Evolutionary conservation across 371 early-diverging fungal genomes (phyloP), one percentile per base, ranked within the genome.

Genomic region (Rhizopus sp.): DNA sequence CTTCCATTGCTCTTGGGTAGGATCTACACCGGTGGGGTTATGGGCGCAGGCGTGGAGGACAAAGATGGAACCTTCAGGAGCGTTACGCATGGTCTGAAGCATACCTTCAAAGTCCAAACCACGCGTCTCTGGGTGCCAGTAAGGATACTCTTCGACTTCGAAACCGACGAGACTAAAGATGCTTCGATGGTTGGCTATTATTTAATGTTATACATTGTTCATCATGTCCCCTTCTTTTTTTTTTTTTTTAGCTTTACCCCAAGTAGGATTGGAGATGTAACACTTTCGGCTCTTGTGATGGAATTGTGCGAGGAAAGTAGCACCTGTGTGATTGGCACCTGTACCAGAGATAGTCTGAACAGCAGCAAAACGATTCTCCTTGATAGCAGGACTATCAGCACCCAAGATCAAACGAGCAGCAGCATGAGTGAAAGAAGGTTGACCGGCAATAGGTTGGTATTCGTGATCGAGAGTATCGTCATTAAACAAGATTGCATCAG

Each of bases 21-120:
- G 95, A 73, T 98, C 98, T 42, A 95, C 93, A 63, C 97, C 98
- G 0, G 97, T 96, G 23, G 98, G 98, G 79, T 98, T 98, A 79
- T 95, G 96, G 12, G 94, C 96, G 66, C 96, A 96, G 13, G 94
- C 92, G 80, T 96, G 96, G 33, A 96, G 70, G 32, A 94, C 69
- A 58, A 95, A 70, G 57, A 94, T 89, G 29, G 92, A 90, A 23
- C 88, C 86, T 29, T 75, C 65, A 17, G 90, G 90, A 16, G 96
- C 96, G 6, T 61, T 65, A 59, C 87, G 68, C 66, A 94, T 73
- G 33, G 80, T 64, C 29, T 77, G 67, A 17, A 94, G 70, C 82
- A 94, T 81, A 3, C 85, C 90, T 38, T 89, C 83, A 48, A 93
- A 82, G 59, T 92, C 88, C 29, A 98, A 76, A 4, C 89, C 89